Conservation (phyloP, 257 asterid genomes). For the Jasminum sambac region DNA sequence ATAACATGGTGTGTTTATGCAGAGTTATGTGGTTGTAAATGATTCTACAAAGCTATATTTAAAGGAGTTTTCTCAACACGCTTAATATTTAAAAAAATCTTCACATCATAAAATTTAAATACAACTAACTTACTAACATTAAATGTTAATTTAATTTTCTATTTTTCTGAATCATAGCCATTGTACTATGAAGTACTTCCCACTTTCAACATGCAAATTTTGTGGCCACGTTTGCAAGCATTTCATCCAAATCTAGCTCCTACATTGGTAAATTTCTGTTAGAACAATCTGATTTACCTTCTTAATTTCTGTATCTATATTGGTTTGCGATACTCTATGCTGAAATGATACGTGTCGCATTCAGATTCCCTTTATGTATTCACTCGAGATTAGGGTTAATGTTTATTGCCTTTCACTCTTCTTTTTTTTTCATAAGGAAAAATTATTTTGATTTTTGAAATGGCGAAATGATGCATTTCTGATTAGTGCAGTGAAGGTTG, state of each 20-base stretch:
- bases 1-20: no score
- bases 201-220: no score
- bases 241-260: constrained; percentile 34
- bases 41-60: no score
- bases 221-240: constrained; percentile 20
- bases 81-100: no score
- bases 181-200: no score
- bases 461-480: neutral
- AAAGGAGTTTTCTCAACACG: no score
- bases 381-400: neutral
- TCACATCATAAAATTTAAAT: no score
- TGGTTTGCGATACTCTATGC: neutral
- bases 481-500: constrained; percentile 62
- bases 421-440: neutral
- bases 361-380: neutral
- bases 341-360: neutral
- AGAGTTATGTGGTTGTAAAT: no score
- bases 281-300: neutral
- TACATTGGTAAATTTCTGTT: constrained; percentile 26
- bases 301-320: neutral
- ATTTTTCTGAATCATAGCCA: no score
- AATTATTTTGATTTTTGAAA: neutral
- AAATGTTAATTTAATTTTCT: no score
- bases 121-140: no score
- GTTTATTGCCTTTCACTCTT: neutral